A percentile compares a stretch with the other conserved stretches of the same genome.
Evolutionary conservation across 2,329 filamentous ascomycete species (phyloP).

Genomic region (Passalora sequoiae): DNA sequence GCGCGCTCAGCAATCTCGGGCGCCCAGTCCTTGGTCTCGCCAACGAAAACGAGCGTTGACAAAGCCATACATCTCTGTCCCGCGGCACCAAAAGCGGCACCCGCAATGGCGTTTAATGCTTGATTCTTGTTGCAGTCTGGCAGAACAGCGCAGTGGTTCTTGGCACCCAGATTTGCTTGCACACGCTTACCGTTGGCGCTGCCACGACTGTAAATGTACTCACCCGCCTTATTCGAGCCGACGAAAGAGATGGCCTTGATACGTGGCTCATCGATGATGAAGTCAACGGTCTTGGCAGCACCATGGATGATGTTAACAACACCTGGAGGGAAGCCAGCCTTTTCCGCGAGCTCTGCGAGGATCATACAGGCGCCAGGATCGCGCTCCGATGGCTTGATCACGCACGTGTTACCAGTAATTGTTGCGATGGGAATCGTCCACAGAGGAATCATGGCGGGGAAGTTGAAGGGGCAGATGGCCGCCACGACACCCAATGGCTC

Average conservation of each 20-base stretch:
- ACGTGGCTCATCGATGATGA: slow-evolving; percentile 75
- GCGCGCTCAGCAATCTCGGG: slow-evolving; percentile 71
- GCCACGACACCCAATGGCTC: slow-evolving; percentile 77
- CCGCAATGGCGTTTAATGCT: slow-evolving; percentile 75
- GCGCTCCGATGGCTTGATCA: slow-evolving; percentile 81
- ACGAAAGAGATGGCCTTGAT: slow-evolving; percentile 88
- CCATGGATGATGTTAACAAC: slow-evolving; percentile 82
- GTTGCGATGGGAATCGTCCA: slow-evolving; percentile 85
- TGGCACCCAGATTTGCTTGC: slow-evolving; percentile 80
- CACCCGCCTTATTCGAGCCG: slow-evolving; percentile 79
- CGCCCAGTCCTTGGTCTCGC: slow-evolving; percentile 79
- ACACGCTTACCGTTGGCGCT: slow-evolving; percentile 84
- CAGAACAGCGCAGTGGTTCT: slow-evolving; percentile 80
- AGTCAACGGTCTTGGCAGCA: slow-evolving; percentile 74
- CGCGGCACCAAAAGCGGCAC: slow-evolving; percentile 78
- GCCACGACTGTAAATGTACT: slow-evolving; percentile 75
- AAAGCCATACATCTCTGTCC: slow-evolving; percentile 85
- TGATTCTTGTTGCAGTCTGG: slow-evolving; percentile 89
- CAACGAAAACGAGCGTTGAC: slow-evolving; percentile 76
- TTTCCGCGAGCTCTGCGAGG: slow-evolving; percentile 69
- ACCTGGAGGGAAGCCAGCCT: slow-evolving; percentile 76
- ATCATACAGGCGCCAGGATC: slow-evolving; percentile 84
- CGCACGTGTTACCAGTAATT: slow-evolving; percentile 75
- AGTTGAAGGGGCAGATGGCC: slow-evolving; percentile 86
- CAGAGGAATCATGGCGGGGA: slow-evolving; percentile 88